A percentile compares a stretch with the other conserved stretches of the same genome.
These are phyloP conservation scores for Nidularia sp. DNA, from an alignment of 768 basidiomycete species.

Conservation along the genomic window DNA sequence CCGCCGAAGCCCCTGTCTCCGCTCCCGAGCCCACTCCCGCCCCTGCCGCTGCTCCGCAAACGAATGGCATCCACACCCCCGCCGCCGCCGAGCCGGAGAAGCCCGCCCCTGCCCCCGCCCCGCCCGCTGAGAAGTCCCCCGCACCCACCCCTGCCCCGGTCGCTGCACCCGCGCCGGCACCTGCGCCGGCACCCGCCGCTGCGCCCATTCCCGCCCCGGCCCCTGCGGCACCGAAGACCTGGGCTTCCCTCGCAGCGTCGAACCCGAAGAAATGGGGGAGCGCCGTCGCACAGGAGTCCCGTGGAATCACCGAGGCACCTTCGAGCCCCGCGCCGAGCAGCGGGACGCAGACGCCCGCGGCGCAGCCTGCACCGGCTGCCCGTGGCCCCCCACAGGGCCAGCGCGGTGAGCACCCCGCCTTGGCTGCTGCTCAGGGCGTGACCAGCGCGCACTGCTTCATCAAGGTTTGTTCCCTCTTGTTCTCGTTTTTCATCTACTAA, in stretches of 20 bases:
- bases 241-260: conserved; percentile 89
- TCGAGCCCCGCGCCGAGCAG: conserved; percentile 37
- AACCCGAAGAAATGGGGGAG: conserved; percentile 83
- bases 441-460: conserved; percentile 84
- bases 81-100: conserved; percentile 42
- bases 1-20: conserved; percentile 23
- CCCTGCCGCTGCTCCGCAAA: conserved; percentile 18
- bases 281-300: conserved; percentile 72
- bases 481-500: background rate
- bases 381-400: conserved; percentile 22
- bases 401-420: conserved; percentile 36
- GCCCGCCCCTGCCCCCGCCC: conserved; percentile 14
- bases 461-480: conserved; percentile 52
- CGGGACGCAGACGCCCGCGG: conserved; percentile 26
- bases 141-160: conserved; percentile 24
- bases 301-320: conserved; percentile 67
- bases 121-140: conserved; percentile 17
- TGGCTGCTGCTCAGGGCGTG: conserved; percentile 56
- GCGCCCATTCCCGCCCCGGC: conserved; percentile 8
- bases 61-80: conserved; percentile 31
- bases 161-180: conserved; percentile 22
- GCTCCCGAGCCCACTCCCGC: conserved; percentile 21
- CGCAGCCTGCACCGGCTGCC: conserved; percentile 15
- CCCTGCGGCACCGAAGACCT: conserved; percentile 64
- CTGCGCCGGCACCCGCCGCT: conserved; percentile 30